Conservation (phyloP, 768 basidiomycete genomes). For the Hirschioporus abietinus region DNA sequence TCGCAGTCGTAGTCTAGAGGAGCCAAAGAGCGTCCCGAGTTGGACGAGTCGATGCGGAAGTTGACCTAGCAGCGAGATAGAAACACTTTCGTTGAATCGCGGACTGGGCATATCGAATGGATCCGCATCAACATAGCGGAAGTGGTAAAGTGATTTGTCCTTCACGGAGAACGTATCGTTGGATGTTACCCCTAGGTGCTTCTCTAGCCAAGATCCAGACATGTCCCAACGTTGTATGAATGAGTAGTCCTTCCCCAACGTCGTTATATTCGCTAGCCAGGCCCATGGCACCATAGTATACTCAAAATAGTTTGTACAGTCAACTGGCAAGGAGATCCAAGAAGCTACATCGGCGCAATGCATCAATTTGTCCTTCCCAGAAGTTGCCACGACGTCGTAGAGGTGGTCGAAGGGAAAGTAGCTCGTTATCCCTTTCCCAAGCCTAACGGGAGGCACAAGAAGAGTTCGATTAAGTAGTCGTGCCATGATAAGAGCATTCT, state of each 20-base stretch:
- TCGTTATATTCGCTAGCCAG: conserved; percentile 55
- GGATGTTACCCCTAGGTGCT: conserved; percentile 31
- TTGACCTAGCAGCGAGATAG: conserved; percentile 36
- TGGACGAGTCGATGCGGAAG: conserved; percentile 50
- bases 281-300: conserved; percentile 67
- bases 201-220: conserved; percentile 41
- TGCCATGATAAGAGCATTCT: conserved; percentile 77
- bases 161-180: conserved; percentile 42
- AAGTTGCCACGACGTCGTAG: conserved; percentile 34
- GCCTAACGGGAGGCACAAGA: conserved; percentile 69
- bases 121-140: conserved; percentile 48
- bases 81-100: conserved; percentile 35
- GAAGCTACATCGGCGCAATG: conserved; percentile 43
- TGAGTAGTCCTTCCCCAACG: conserved; percentile 31
- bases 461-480: conserved; percentile 69
- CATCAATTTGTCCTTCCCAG: conserved; percentile 43
- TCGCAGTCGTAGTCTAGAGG: conserved; percentile 56
- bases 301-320: conserved; percentile 57
- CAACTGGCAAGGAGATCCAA: conserved; percentile 37
- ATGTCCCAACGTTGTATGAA: conserved; percentile 47
- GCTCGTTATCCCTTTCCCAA: conserved; percentile 54
- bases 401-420: conserved; percentile 53
- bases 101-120: conserved; percentile 18
- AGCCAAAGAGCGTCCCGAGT: conserved; percentile 73
- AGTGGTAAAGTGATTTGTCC: conserved; percentile 57